Evolutionary conservation across 768 basidiomycete genomes (phyloP), one percentile per base, ranked within the genome.

Genomic region (Psilocybe sp.): DNA sequence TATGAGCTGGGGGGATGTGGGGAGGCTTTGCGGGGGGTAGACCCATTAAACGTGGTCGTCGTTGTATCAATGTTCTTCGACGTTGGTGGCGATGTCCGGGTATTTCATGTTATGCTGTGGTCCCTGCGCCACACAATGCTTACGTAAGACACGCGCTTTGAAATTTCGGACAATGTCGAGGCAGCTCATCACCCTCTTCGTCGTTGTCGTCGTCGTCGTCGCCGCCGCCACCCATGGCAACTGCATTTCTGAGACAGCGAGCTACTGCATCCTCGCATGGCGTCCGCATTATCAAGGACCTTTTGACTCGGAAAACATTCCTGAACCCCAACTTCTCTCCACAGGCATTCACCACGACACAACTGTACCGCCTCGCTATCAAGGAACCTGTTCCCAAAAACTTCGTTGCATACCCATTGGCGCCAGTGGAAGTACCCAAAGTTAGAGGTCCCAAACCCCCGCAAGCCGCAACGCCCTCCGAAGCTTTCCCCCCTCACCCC

Each of bases 331-430:
- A 14, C 35, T 59, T 9, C 54, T 57, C 34, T 61, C 68, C 0
- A 55, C 60, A 12, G 71, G 72, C 34, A 59, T 28, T 70, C 51
- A 69, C 70, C 12, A 71, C 71, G 2, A 58, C 63, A 10, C 69
- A 74, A 47, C 58, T 77, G 12, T 75, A 61, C 64, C 57, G 68
- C n/a, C 55, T 74, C 31, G 63, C 69, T 3, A 36, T 64, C 20
- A 53, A 64, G 36, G 57, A 71, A 39, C 55, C 64, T 16, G 49
- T 66, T 2, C 62, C 69, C 9, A 9, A 53, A n/a, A 52, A 50
- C 50, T 74, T 69, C 54, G 31, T 61, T 19, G 56, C 63, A 31
- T 55, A 47, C 40, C 43, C 28, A 23, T 15, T 44, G 33, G 47
- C 63, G 13, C 47, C 50, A 14, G 45, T 15, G 9, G 35, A 15